Evolutionary conservation across 345 rosid genomes (phyloP), one percentile per base, ranked within the genome.

Genomic region (Theobroma cacao): DNA sequence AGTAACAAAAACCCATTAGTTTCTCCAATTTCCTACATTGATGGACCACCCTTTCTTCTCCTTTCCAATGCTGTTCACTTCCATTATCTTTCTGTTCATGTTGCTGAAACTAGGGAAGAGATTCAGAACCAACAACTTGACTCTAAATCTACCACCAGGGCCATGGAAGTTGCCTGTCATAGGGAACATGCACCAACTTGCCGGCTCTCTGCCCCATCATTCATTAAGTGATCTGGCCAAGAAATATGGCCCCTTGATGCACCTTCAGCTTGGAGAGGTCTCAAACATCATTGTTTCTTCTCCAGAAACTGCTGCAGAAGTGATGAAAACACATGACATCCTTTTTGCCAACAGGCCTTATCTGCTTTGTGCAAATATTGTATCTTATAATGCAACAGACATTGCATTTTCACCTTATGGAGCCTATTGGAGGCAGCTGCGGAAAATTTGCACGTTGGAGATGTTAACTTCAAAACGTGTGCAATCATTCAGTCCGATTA

Each of bases 241-340:
- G 15, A 80, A 72, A 79, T 36, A 80, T 62, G 85, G 90, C 3
- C 81, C 81, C 7, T 7, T 85, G 20, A 86, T 88, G 85, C 81
- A 86, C 52, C 79, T 84, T 0, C 74, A 83, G 40, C 79, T 83
- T 3, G 87, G 87, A 14, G 78, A 81, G 63, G 62, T 80, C 15
- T 34, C 81, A 18, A 48, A 65, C 8, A 33, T 81, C 0, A 80
- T 86, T 0, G 59, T 83, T 26, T 85, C 89, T 5, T 85, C 84
- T 0, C 77, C 85, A 1, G 60, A 83, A 26, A 22, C 77, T 3
- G 87, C 88, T 14, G 72, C 62, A 36, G 79, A 83, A 43, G 75
- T 83, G 8, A 65, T 88, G 80, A 86, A 78, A 69, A 68, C 76
- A 4, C 82, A 88, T 45, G 89, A 84, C 31, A 3, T 80, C 34